Conservation (phyloP, 257 asterid species). For the Misopates orontium region DNA sequence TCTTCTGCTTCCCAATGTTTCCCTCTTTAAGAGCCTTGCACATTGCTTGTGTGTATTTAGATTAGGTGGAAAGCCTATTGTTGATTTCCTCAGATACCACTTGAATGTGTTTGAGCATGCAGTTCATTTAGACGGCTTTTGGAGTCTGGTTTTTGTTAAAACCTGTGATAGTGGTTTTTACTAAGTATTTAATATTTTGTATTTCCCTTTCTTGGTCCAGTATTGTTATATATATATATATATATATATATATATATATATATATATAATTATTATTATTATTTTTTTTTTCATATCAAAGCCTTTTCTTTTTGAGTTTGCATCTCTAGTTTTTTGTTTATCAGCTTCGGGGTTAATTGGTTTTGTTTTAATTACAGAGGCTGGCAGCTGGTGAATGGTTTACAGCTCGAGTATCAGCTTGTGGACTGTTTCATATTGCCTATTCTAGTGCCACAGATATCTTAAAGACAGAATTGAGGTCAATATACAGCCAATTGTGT, state of each 20-base stretch:
- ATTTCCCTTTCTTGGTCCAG: constrained; percentile 12
- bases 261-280: too few species aligned
- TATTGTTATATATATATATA: too few species aligned
- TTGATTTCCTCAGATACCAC: constrained; percentile 2
- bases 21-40: background rate
- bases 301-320: constrained; percentile 9
- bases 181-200: constrained; percentile 10
- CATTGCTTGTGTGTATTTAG: background rate
- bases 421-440: constrained; percentile 91
- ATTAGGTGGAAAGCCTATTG: constrained; percentile 11
- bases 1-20: background rate
- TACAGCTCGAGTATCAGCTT: constrained; percentile 93
- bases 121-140: constrained; percentile 7
- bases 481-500: constrained; percentile 76
- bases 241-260: too few species aligned
- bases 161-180: constrained; percentile 5
- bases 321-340: constrained; percentile 12
- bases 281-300: constrained; percentile 6
- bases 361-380: constrained; percentile 51
- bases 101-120: background rate
- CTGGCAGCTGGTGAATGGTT: constrained; percentile 98
- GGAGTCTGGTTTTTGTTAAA: background rate
- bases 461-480: constrained; percentile 77
- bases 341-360: constrained; percentile 7
- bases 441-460: constrained; percentile 77